Evolutionary conservation across 495 filamentous ascomycete species (phyloP).

Genomic region (Trypethelium eluteriae): DNA sequence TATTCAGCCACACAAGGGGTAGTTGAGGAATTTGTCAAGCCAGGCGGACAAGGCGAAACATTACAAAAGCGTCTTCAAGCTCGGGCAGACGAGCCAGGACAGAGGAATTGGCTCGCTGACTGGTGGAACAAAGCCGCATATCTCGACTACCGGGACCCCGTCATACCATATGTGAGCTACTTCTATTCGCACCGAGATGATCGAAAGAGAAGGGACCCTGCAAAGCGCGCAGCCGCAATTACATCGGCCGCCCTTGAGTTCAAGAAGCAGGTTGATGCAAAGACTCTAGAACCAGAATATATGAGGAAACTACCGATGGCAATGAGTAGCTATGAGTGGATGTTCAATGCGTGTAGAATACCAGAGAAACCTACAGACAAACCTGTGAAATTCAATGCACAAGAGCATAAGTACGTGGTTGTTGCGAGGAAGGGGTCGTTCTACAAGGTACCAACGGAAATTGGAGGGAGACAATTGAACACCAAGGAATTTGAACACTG

Average conservation of each 20-base stretch:
- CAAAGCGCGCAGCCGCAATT: conserved; percentile 86
- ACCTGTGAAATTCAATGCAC: conserved; percentile 68
- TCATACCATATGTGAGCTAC: conserved; percentile 97
- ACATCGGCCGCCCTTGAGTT: conserved; percentile 80
- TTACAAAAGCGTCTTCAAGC: conserved; percentile 84
- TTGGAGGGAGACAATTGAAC: conserved; percentile 75
- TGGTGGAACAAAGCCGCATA: conserved; percentile 98
- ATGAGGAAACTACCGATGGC: conserved; percentile 92
- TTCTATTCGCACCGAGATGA: conserved; percentile 99
- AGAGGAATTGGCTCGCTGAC: conserved; percentile 89
- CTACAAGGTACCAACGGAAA: conserved; percentile 73
- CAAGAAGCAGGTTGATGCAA: conserved; percentile 80
- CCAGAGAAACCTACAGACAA: conserved; percentile 75
- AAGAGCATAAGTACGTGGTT: conserved; percentile 75
- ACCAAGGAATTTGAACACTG: conserved; percentile 79
- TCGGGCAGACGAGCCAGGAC: conserved; percentile 70
- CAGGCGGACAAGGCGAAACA: conserved; percentile 71
- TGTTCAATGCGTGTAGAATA: conserved; percentile 93
- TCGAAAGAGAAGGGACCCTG: conserved; percentile 74
- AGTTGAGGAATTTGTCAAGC: conserved; percentile 72
- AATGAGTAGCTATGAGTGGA: conserved; percentile 96
- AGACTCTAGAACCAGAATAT: conserved; percentile 89
- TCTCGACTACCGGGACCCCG: conserved; percentile 85
- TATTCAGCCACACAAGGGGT: conserved; percentile 70
- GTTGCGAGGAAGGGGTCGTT: conserved; percentile 93